These are phyloP conservation scores for Plasmodium reichenowi DNA, from an alignment of 169 alveolate species.

Conservation along the genomic window DNA sequence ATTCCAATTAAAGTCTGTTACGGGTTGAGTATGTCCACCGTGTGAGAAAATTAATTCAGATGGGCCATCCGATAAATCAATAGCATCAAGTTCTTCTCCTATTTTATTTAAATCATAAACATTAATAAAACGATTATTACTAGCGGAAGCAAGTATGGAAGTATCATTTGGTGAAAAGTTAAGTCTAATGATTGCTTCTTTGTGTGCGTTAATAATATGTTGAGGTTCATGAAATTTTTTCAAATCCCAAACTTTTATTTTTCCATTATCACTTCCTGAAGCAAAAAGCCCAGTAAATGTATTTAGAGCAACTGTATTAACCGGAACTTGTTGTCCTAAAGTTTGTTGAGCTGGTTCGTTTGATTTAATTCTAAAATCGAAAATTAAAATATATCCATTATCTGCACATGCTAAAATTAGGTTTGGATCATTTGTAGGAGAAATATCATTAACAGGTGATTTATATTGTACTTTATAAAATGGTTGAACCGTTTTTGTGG, in stretches of 20 bases:
- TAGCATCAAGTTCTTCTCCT: constrained; percentile 71
- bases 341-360: constrained; percentile 53
- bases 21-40: constrained; percentile 68
- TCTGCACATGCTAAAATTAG: constrained; percentile 62
- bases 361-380: constrained; percentile 31
- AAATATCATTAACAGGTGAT: constrained; percentile 46
- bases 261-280: constrained; percentile 73
- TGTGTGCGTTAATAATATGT: constrained; percentile 60
- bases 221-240: constrained; percentile 48
- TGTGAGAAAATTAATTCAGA: constrained; percentile 60
- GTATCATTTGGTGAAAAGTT: constrained; percentile 57
- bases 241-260: constrained; percentile 59
- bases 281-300: constrained; percentile 57
- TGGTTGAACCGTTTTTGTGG: constrained; percentile 3
- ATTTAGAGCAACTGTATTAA: constrained; percentile 25
- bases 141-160: constrained; percentile 57
- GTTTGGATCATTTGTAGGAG: constrained; percentile 54
- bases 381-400: constrained; percentile 51
- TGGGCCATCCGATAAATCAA: constrained; percentile 58
- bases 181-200: constrained; percentile 56
- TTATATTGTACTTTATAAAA: constrained; percentile 50
- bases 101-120: constrained; percentile 41
- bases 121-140: constrained; percentile 50
- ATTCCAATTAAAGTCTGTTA: constrained; percentile 67
- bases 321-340: constrained; percentile 65